Base-by-base conservation (phyloP, 2,329 filamentous ascomycete species). In the Fusarium beomiforme region DNA sequence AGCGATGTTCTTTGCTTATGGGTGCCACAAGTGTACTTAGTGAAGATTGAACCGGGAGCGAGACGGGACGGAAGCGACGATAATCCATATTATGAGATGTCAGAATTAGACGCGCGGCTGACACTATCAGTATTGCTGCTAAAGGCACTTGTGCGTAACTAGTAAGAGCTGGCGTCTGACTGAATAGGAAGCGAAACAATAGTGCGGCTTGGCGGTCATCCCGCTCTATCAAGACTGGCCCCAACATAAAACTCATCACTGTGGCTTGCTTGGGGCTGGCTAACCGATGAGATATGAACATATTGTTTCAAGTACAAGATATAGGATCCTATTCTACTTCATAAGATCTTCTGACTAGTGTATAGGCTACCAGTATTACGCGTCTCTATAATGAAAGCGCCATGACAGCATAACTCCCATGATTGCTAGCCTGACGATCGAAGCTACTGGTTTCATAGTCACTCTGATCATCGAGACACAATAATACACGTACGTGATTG, bases 301-400 rank as follows among this genome's bases (percentile, higher is more conserved):
- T 29, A 5, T 7, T 0, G 2, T 23, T 6, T 19, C 11, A 8
- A 3, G 2, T 3, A 3, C 10, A 2, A 2, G 0, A 4, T 3
- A 6, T 0, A 0, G 31, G 1, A 2, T 13, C 16, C 9, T 17
- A 4, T 23, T 10, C 9, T 5, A 11, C 10, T 47, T n/a, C n/a
- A n/a, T n/a, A n/a, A n/a, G n/a, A 23, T 8, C n/a, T 34, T 4
- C 2, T 24, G 29, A 24, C 26, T 10, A 19, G 3, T 10, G 31
- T n/a, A n/a, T n/a, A n/a, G n/a, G n/a, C n/a, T n/a, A n/a, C n/a
- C n/a, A n/a, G n/a, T n/a, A n/a, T n/a, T n/a, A n/a, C n/a, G n/a
- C n/a, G n/a, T n/a, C n/a, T n/a, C n/a, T n/a, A n/a, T 29, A 29
- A 19, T 11, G 13, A 8, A 3, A 11, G 0, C 10, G 8, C 11